A percentile compares a stretch with the other conserved stretches of the same genome.
Conservation (phyloP, 257 asterid species). For the Solanum tarapatanum region DNA sequence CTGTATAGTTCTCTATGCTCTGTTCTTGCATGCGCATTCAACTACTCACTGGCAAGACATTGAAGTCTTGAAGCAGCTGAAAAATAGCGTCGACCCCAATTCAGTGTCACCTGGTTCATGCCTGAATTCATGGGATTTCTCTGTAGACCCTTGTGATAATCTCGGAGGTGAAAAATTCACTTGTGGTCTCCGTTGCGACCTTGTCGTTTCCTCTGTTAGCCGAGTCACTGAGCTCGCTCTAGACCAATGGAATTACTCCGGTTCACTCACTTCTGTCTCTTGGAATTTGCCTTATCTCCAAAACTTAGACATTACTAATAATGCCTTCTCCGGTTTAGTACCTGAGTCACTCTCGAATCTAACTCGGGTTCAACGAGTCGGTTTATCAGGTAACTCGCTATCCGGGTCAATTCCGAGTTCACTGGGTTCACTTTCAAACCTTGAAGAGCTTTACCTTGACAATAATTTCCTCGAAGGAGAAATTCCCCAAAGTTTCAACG, state of each 20-base stretch:
- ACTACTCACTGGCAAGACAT: conserved; percentile 55
- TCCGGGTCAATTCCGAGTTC: conserved; percentile 42
- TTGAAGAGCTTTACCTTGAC: conserved; percentile 52
- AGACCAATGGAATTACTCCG: conserved; percentile 65
- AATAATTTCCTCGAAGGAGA: conserved; percentile 39
- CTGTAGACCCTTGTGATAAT: conserved; percentile 63
- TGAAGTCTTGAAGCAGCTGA: conserved; percentile 50
- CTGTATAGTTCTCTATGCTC: neutral
- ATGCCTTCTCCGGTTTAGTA: conserved; percentile 38
- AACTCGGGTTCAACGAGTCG: conserved; percentile 33
- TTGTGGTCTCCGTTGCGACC: conserved; percentile 77
- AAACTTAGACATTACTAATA: conserved; percentile 45
- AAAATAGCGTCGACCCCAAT: conserved; percentile 29
- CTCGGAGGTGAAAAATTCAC: conserved; percentile 49
- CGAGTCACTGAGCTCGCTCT: conserved; percentile 68
- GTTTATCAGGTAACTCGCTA: conserved; percentile 46
- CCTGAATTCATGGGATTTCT: conserved; percentile 64
- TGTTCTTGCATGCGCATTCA: conserved; percentile 16
- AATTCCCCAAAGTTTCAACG: conserved; percentile 39
- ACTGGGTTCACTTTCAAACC: conserved; percentile 30
- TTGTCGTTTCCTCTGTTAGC: conserved; percentile 9
- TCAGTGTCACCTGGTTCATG: conserved; percentile 48
- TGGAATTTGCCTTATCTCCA: conserved; percentile 50
- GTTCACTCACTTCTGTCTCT: conserved; percentile 22
- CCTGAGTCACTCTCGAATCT: conserved; percentile 46